Base-by-base conservation (phyloP, 2,329 filamentous ascomycete species). In the Zopfia rhizophila region DNA sequence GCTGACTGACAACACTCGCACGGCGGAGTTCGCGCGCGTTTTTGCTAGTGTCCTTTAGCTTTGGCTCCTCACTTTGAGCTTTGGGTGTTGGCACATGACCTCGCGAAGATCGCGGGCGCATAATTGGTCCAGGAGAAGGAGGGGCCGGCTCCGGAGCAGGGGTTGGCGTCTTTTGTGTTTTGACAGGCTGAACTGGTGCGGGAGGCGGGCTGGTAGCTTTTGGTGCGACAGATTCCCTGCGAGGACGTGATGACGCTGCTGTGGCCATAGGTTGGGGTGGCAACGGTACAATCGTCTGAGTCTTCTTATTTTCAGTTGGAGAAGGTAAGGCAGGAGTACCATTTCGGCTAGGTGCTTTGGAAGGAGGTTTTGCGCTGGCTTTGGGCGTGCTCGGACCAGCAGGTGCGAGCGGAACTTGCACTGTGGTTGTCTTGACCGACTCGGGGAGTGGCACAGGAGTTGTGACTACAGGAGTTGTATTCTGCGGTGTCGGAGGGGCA, bases 41-140 rank as follows among this genome's bases (percentile, higher is more conserved):
- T 33, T 63, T 63, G 40, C 61, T 66, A 47, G 66, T 48, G 46
- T 76, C 70, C 44, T 72, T 65, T 29, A 60, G 58, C 45, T 72
- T 69, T 8, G 78, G 74, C 53, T 80, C 77, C 48, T 78, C 77
- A 39, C 74, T 77, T 21, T 78, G 75, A 10, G 78, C 77, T 56
- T 79, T 77, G 7, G 66, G 67, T 5, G 61, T 70, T 12, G 58
- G 69, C 17, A 66, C 60, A 37, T 66, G 68, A 28, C 61, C 60
- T 41, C 76, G 74, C 39, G 76, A 63, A 30, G 71, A 69, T 29
- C 75, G 69, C 5, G 70, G 49, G 40, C 63, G 70, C 36, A 56
- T 52, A 13, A 54, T 41, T 7, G 51, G 53, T 7, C 38, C 47
- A 8, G 60, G 37, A 11, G 53, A 22, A 3, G 51, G 49, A 19